Evolutionary conservation across 495 filamentous ascomycete genomes (phyloP), one percentile per base, ranked within the genome.

Genomic region (Polyplosphaeria fusca): DNA sequence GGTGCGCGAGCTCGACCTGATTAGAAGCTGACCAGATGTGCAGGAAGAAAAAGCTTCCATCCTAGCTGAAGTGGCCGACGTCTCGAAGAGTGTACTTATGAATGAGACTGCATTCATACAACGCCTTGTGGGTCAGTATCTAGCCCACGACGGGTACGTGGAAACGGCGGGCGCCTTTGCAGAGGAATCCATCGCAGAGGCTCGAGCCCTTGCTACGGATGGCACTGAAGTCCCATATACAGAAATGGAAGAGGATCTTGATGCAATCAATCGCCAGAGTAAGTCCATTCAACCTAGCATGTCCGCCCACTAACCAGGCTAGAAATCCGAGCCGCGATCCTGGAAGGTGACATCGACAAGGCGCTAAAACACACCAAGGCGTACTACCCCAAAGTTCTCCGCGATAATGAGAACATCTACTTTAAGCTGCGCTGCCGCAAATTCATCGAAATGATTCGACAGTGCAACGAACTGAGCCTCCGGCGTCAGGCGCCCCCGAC

Each of bases 81-180:
- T 35, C 7, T 7, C 30, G 30, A 35, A 7, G 7, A 50, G 37
- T 9, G n/a, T 3, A 4, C 13, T 37, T 9, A 12, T 23, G 12
- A 82, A 83, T 50, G 90, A 96, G 70, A 81, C 83, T 1, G 73
- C 86, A 23, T 77, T 98, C 26, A 80, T 96, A 35, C 93, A 96
- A 68, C 80, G 86, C 60, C 70, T 92, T 55, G 85, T 94, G 16
- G 79, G 89, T 11, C 91, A 96, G 70, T 95, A 91, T 63, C 77
- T 99, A 5, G 87, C 89, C 32, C 93, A 96, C 65, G 94, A 97
- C 68, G 94, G 93, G 51, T 97, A 96, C 60, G 84, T 96, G n/a
- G 92, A 96, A 54, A 95, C 93, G 5, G 90, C 91, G 14, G 81
- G 83, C 57, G 89, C 87, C 0, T 97, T 99, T 72, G 83, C 87